Evolutionary conservation across 345 rosid species (phyloP).

Genomic region (Syzygium jambos): DNA sequence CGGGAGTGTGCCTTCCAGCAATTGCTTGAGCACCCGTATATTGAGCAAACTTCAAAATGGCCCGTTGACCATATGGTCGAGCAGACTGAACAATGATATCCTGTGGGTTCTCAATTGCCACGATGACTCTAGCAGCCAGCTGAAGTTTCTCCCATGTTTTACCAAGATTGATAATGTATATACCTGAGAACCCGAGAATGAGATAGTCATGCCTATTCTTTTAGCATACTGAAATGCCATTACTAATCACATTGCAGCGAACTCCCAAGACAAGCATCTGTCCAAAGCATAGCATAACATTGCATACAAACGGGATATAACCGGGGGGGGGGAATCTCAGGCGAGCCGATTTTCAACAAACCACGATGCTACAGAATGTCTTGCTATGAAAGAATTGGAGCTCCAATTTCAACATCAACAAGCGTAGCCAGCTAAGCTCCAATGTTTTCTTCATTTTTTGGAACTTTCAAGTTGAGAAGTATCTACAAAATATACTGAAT

Average conservation of each 20-base stretch:
- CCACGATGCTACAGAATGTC: not conserved
- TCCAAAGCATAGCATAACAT: not conserved
- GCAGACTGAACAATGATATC: conserved; percentile 95
- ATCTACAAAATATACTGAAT: not conserved
- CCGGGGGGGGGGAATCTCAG: not conserved
- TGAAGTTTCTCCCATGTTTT: conserved; percentile 84
- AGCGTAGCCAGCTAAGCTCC: not conserved
- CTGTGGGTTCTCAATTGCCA: conserved; percentile 70
- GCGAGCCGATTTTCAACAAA: not conserved
- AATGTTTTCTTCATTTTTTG: not conserved
- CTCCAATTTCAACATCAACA: not conserved
- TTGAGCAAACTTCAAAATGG: conserved; percentile 83
- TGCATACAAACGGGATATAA: not conserved
- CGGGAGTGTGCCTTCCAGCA: conserved; percentile 98
- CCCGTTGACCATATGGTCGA: conserved; percentile 95
- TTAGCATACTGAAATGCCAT: not conserved
- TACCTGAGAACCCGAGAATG: conserved; percentile 24
- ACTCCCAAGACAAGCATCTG: not conserved
- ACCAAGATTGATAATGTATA: conserved; percentile 84
- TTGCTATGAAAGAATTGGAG: not conserved
- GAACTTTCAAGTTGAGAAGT: not conserved
- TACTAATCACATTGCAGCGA: not conserved
- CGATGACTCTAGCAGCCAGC: conserved; percentile 79
- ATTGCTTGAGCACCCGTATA: conserved; percentile 88
- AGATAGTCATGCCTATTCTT: not conserved